phyloP scores from a whole-genome alignment of 164 flowering plant genomes.

The Annona cherimola region DNA sequence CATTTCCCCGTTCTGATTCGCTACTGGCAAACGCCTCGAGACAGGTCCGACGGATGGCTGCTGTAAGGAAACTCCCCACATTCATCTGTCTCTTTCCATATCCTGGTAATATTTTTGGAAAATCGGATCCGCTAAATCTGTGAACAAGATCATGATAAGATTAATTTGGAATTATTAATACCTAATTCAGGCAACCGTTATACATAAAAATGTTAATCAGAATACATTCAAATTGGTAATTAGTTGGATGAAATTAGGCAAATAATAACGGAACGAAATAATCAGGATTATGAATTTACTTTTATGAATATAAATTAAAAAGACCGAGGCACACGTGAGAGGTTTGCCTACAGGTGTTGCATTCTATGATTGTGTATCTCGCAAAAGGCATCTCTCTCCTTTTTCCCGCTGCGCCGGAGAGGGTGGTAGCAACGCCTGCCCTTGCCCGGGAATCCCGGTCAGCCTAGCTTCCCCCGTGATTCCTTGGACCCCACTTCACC shows the following conservation, averaged over 20 bases:
- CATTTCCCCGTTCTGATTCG: not conserved
- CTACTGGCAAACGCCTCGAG: not conserved
- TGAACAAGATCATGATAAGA: not conserved
- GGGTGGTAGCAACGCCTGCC: not conserved
- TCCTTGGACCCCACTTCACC: not conserved
- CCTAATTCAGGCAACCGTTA: too few relatives aligned
- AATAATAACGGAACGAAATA: not conserved
- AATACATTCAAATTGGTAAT: not conserved
- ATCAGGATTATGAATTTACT: too few relatives aligned
- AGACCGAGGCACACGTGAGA: not conserved
- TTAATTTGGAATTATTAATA: too few relatives aligned
- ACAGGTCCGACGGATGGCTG: not conserved
- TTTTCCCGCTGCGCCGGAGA: slow-evolving; percentile 1
- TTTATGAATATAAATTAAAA: not conserved
- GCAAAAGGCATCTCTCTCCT: slow-evolving; percentile 1
- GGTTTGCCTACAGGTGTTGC: not conserved
- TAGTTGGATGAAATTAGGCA: not conserved
- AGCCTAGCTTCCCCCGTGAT: not conserved
- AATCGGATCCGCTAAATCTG: not conserved
- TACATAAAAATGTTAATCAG: too few relatives aligned
- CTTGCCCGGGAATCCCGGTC: slow-evolving; percentile 4
- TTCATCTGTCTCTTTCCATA: not conserved
- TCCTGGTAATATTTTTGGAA: too few relatives aligned
- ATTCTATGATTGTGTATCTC: not conserved
- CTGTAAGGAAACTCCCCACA: not conserved